A percentile compares a stretch with the other conserved stretches of the same genome.
These are phyloP conservation scores for Stenogyne calaminthoides DNA, from an alignment of 305 asterid genomes.

Conservation along the genomic window DNA sequence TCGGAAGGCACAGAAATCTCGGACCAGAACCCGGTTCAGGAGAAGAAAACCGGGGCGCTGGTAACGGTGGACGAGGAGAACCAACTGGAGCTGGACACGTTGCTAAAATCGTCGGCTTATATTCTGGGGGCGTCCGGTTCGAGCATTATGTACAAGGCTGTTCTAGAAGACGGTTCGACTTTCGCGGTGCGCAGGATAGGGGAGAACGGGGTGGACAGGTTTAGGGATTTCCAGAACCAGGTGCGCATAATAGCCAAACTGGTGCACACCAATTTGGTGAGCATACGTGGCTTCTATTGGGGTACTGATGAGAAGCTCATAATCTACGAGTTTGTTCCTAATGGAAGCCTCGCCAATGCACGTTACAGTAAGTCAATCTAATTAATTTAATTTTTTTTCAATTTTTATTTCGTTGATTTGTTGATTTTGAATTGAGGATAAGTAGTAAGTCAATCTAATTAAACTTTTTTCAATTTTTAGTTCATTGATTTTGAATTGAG, in stretches of 20 bases:
- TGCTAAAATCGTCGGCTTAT: conserved; percentile 87
- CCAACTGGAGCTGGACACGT: conserved; percentile 73
- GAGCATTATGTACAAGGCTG: conserved; percentile 90
- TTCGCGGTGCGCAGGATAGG: conserved; percentile 85
- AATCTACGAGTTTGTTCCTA: conserved; percentile 84
- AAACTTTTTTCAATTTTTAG: too few relatives aligned
- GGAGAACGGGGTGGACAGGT: conserved; percentile 75
- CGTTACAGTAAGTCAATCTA: conserved; percentile 68
- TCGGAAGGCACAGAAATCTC: conserved; percentile 35
- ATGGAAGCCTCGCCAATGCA: conserved; percentile 82
- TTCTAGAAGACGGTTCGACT: conserved; percentile 72
- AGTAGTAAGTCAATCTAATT: too few relatives aligned
- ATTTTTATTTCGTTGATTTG: background rate
- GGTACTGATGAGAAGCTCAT: conserved; percentile 85
- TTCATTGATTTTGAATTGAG: too few relatives aligned
- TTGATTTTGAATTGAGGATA: too few relatives aligned
- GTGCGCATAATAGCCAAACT: conserved; percentile 66
- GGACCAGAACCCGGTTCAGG: conserved; percentile 4
- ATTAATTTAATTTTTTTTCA: background rate
- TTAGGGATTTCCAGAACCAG: conserved; percentile 80
- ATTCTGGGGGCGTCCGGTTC: conserved; percentile 86
- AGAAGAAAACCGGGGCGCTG: conserved; percentile 61
- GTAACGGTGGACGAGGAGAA: conserved; percentile 81
- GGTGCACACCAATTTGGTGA: conserved; percentile 80
- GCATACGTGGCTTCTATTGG: conserved; percentile 89